Percentiles rank a stretch among this genome's conserved stretches.
These are phyloP conservation scores for Rhizoclosmatium sp. DNA, from an alignment of 192 early-diverging fungal genomes.

Conservation along the genomic window DNA sequence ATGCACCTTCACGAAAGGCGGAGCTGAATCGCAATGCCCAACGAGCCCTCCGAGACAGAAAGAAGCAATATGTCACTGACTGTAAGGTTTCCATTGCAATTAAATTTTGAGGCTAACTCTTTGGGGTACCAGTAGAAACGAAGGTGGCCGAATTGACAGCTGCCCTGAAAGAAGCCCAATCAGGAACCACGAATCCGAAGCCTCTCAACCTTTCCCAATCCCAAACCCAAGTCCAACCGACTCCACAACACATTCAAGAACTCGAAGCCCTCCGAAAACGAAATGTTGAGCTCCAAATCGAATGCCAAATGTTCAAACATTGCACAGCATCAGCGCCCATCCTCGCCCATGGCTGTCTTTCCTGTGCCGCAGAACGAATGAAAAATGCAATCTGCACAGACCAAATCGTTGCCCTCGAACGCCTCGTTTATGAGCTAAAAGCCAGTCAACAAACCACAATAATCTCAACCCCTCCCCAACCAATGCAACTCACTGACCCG, in stretches of 20 bases:
- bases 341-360: neutral
- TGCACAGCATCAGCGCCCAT: neutral
- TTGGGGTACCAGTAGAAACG: neutral
- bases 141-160: neutral
- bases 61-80: neutral
- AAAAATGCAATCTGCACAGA: slow-evolving; percentile 7
- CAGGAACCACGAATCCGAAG: neutral
- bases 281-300: neutral
- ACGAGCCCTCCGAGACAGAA: neutral
- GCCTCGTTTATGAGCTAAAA: neutral
- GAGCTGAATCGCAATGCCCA: slow-evolving; percentile 11
- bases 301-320: neutral
- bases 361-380: neutral
- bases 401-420: neutral
- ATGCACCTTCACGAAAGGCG: slow-evolving; percentile 11
- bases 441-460: neutral
- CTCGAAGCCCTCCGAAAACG: neutral
- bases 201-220: too few relatives aligned
- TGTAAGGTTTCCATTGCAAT: neutral
- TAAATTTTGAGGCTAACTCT: neutral
- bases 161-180: neutral
- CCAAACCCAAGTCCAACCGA: too few relatives aligned
- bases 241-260: neutral
- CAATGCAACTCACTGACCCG: neutral
- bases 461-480: neutral